Base-by-base conservation (phyloP, 1,284 basidiomycete species). In the Cryptococcus sp. region DNA sequence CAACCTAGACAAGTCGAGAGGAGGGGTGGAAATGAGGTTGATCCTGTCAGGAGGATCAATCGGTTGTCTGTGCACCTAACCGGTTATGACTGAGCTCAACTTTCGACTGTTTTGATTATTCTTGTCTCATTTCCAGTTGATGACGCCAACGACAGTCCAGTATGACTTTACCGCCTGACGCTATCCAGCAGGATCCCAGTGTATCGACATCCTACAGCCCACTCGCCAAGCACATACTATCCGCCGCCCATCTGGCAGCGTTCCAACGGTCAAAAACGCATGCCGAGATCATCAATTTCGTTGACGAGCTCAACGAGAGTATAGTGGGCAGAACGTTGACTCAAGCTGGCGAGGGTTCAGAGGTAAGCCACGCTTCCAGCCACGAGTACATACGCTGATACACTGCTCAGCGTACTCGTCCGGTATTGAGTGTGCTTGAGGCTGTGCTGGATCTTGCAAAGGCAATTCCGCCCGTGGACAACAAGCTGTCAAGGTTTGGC, bases 401-500 rank as follows among this genome's bases (percentile, higher is more conserved):
- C 57, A 45, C 64, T 30, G 17, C n/a, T 40, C 66, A 94, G 90
- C 85, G 83, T 19, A 83, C 90, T 6, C 66, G 76, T 52, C 82
- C 85, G 5, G 78, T 93, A 7, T 70, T 95, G 16, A 67, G 72
- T 1, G 77, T 93, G 1, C 81, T 96, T 3, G 84, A 88, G 49
- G 73, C 78, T n/a, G 84, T 96, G 11, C 85, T 91, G 71, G 71
- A 81, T 43, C 80, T 89, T 35, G 89, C 86, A 1, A 81, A 82
- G 39, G 81, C 81, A 1, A 93, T 86, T 0, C 95, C 95, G 3
- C 87, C 94, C 0, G 86, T 95, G 22, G 89, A 94, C 66, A 97
- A 97, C 74, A 86, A 88, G 61, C 87, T 88, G 1, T 97, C 93
- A 47, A 82, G 96, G 25, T 99, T 99, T 70, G 96, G 95, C 2